Evolutionary conservation across 805 yeast genomes (phyloP), one percentile per base, ranked within the genome.

Genomic region (Jamesozyma piceae): DNA sequence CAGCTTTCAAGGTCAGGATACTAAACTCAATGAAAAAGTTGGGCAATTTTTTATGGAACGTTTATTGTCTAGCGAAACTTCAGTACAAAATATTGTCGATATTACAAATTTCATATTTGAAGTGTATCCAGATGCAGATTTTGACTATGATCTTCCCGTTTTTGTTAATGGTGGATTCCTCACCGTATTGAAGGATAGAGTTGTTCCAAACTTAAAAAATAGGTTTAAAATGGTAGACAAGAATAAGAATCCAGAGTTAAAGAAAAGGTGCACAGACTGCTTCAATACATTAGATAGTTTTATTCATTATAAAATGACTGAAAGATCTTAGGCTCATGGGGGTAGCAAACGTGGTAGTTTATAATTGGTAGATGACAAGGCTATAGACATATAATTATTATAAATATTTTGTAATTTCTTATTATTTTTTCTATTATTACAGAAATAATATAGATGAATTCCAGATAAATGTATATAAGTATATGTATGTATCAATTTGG

Each of bases 41-140:
- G 70, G 78, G 0, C 64, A 70, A 32, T 71, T 75, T 47, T 62
- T 78, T 29, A 32, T 68, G 41, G 51, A 57, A 32, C 43, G 63
- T 46, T 45, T 73, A 19, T 37, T 42, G 8, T 38, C 48, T 9
- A 24, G 40, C 19, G 38, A 52, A 30, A 32, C 62, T 3, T 55
- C 66, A 1, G 57, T 68, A 1, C 71, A 67, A 46, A 59, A 78
- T 10, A 63, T 77, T 4, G 60, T 78, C 33, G 90, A 82, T 47
- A 65, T 80, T 21, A 60, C 85, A 19, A 81, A 85, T 53, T 66
- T 75, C 2, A 54, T 88, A 5, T 86, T 77, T 61, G 96, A 87
- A 46, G 68, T 88, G 5, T 92, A 82, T 63, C 83, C 83, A 13
- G 97, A 92, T 63, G 73, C 73, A 30, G 65, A 60, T 4, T 82